Conservation (phyloP, 352 stramenopile species). For the Globisporangium radiosum region DNA sequence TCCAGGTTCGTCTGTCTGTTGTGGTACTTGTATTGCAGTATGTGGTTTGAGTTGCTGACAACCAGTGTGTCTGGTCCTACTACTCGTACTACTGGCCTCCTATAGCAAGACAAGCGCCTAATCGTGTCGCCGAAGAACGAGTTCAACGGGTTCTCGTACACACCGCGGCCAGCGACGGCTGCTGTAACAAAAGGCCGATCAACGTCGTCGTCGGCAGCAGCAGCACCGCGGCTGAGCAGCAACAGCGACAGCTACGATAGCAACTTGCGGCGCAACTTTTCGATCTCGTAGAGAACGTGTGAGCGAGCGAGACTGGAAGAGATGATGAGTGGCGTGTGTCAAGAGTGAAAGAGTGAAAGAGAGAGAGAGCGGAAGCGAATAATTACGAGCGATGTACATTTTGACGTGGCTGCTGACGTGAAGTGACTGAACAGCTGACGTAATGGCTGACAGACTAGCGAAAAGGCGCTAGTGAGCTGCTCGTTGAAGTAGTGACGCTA, state of each 20-base stretch:
- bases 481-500: no score
- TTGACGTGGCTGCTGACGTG: not conserved
- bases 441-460: no score
- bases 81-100: not conserved
- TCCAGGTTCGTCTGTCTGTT: conserved; percentile 33
- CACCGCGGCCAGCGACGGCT: conserved; percentile 21
- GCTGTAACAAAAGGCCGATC: conserved; percentile 13
- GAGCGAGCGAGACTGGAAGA: not conserved
- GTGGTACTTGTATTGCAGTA: conserved; percentile 1
- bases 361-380: not conserved
- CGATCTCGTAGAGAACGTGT: conserved; percentile 16
- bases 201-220: conserved; percentile 8
- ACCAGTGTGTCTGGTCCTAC: not conserved
- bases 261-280: conserved; percentile 24
- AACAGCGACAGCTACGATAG: conserved; percentile 30
- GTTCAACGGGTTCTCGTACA: conserved; percentile 84
- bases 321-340: not conserved
- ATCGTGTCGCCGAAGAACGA: conserved; percentile 77
- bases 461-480: no score
- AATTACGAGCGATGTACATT: conserved; percentile 1
- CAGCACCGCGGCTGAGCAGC: conserved; percentile 17
- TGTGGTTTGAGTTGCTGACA: conserved; percentile 1
- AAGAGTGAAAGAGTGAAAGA: not conserved
- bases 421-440: no score
- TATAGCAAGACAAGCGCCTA: conserved; percentile 69